Percentiles rank a stretch among this genome's conserved stretches.
Conservation (phyloP, 2,329 filamentous ascomycete genomes). For the Diaporthe vexans region DNA sequence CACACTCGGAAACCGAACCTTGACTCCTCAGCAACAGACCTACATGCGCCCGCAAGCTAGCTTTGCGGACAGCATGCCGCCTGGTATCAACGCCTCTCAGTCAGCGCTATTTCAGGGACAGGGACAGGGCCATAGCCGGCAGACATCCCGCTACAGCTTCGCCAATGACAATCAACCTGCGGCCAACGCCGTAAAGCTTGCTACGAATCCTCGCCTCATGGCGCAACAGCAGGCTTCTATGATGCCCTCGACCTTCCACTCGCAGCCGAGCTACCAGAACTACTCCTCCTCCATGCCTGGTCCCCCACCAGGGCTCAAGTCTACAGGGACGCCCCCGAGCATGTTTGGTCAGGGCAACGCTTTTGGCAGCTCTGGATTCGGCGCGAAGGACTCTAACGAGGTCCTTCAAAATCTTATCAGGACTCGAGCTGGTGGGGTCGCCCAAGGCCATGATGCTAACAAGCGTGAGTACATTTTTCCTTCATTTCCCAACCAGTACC, state of each 20-base stretch:
- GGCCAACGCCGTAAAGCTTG: constrained; percentile 78
- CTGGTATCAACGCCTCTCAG: constrained; percentile 67
- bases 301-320: constrained; percentile 94
- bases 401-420: constrained; percentile 87
- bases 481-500: constrained; percentile 90
- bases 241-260: constrained; percentile 78
- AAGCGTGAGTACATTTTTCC: constrained; percentile 99
- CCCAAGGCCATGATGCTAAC: constrained; percentile 84
- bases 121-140: constrained; percentile 80
- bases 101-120: constrained; percentile 63
- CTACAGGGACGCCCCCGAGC: constrained; percentile 91
- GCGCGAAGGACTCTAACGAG: constrained; percentile 80
- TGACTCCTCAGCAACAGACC: constrained; percentile 86
- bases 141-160: constrained; percentile 90
- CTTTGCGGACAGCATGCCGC: constrained; percentile 73
- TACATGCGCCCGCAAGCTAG: constrained; percentile 74
- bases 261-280: constrained; percentile 76
- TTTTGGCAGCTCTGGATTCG: constrained; percentile 82
- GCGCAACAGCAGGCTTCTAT: constrained; percentile 84
- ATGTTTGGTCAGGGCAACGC: constrained; percentile 93
- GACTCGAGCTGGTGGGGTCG: constrained; percentile 74
- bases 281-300: constrained; percentile 87
- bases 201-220: constrained; percentile 85
- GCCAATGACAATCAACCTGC: constrained; percentile 79
- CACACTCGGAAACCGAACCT: constrained; percentile 76